phyloP scores from a whole-genome alignment of 2,329 filamentous ascomycete species.

The Sphaerostilbella broomeana region DNA sequence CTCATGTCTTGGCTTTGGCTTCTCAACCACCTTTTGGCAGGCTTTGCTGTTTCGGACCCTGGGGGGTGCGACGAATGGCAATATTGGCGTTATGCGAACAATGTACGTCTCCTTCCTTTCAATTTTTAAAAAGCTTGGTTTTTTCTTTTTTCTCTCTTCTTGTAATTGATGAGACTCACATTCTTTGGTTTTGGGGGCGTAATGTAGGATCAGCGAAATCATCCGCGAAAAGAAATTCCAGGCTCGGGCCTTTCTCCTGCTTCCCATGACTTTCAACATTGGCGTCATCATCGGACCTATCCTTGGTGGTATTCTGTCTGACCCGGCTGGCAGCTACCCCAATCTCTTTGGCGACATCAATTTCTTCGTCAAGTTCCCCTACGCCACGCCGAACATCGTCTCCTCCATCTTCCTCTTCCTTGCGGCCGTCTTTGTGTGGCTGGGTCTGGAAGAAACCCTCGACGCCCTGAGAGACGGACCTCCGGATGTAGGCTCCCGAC shows the following conservation, averaged over 20 bases:
- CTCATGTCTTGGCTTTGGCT: constrained; percentile 50
- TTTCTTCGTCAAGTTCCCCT: constrained; percentile 45
- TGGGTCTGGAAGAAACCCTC: constrained; percentile 49
- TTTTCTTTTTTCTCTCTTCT: too few relatives aligned
- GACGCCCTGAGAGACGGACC: constrained; percentile 34
- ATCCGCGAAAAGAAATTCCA: constrained; percentile 60
- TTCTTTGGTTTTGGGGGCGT: too few relatives aligned
- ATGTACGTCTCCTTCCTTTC: constrained; percentile 45
- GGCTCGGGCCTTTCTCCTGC: constrained; percentile 65
- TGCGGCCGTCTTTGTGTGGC: constrained; percentile 39
- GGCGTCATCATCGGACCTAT: constrained; percentile 67
- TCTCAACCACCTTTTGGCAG: constrained; percentile 59
- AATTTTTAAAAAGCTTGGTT: too few relatives aligned
- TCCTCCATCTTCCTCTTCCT: constrained; percentile 41
- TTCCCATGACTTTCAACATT: constrained; percentile 67
- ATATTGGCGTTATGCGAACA: constrained; percentile 65
- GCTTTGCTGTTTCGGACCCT: constrained; percentile 65
- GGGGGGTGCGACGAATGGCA: constrained; percentile 66
- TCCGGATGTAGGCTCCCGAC: constrained; percentile 36
- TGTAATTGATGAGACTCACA: too few relatives aligned
- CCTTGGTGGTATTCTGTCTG: constrained; percentile 60
- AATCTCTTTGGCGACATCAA: constrained; percentile 40
- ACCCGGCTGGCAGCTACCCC: constrained; percentile 55
- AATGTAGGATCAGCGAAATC: constrained; percentile 54
- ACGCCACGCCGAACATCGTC: constrained; percentile 48